Conservation (phyloP, 129 eudicot genomes). For the Oenanthe sinensis region DNA sequence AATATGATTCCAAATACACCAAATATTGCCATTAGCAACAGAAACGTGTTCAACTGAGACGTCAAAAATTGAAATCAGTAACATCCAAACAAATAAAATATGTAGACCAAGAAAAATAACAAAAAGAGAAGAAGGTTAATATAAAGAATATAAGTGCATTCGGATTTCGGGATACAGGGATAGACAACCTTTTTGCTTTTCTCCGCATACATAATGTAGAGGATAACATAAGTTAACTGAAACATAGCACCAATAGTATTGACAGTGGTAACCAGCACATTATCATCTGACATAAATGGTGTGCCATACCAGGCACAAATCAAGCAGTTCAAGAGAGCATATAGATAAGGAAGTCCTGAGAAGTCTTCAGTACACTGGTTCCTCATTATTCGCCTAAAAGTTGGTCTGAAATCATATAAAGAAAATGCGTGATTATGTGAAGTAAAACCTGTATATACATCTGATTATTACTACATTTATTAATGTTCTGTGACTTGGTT, state of each 20-base stretch:
- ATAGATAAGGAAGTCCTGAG: conserved; percentile 69
- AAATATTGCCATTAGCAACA: conserved; percentile 47
- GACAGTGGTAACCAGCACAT: conserved; percentile 64
- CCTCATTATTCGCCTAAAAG: conserved; percentile 67
- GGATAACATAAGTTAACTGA: conserved; percentile 45
- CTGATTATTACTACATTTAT: not conserved
- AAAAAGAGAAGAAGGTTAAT: not conserved
- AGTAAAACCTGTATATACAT: not conserved
- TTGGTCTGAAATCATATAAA: conserved; percentile 41
- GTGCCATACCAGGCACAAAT: conserved; percentile 86
- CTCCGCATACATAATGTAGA: conserved; percentile 57
- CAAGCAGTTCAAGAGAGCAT: conserved; percentile 81
- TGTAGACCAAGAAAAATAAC: not conserved
- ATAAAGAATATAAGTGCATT: conserved; percentile 1
- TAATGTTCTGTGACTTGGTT: not conserved
- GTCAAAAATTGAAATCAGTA: conserved; percentile 1
- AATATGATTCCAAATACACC: conserved; percentile 49
- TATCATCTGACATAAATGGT: conserved; percentile 61
- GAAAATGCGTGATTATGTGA: not conserved
- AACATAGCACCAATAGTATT: conserved; percentile 79
- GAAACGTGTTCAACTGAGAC: conserved; percentile 59
- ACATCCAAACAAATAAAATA: not conserved
- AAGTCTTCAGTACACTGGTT: conserved; percentile 70
- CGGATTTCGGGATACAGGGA: not conserved
- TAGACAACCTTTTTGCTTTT: conserved; percentile 46